phyloP scores from a whole-genome alignment of 768 basidiomycete genomes.

The Chalciporus sphaerocephalus region DNA sequence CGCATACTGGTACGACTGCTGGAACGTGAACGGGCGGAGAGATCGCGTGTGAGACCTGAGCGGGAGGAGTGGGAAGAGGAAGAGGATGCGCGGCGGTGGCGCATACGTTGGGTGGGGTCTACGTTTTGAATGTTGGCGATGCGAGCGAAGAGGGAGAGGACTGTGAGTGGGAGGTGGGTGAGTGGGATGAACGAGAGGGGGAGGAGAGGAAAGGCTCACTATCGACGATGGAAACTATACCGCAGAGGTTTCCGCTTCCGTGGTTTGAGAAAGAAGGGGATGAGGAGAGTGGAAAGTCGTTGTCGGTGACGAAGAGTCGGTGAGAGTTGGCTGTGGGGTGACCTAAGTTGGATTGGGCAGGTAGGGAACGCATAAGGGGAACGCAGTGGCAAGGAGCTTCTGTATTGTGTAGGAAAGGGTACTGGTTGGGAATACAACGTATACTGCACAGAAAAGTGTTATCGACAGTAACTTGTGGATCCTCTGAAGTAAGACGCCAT shows the following conservation, averaged over 20 bases:
- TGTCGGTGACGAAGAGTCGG: slow-evolving; percentile 68
- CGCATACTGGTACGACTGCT: slow-evolving; percentile 40
- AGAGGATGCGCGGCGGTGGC: slow-evolving; percentile 75
- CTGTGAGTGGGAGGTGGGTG: slow-evolving; percentile 33
- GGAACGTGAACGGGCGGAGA: slow-evolving; percentile 37
- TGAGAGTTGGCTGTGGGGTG: slow-evolving; percentile 63
- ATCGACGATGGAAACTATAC: slow-evolving; percentile 81
- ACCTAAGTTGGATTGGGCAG: slow-evolving; percentile 5
- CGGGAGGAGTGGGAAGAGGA: slow-evolving; percentile 55
- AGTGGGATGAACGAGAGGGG: background rate
- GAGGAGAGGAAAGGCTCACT: slow-evolving; percentile 42
- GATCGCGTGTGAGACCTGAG: slow-evolving; percentile 37
- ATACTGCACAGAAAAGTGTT: slow-evolving; percentile 44
- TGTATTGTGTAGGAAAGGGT: slow-evolving; percentile 68
- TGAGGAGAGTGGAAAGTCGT: slow-evolving; percentile 46
- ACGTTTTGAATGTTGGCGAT: slow-evolving; percentile 68
- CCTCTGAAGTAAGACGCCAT: slow-evolving; percentile 3
- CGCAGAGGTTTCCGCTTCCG: slow-evolving; percentile 49
- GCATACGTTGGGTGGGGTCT: slow-evolving; percentile 74
- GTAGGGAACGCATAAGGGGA: background rate
- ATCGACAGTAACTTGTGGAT: background rate
- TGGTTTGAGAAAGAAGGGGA: slow-evolving; percentile 42
- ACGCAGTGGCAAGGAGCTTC: slow-evolving; percentile 78
- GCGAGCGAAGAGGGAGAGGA: slow-evolving; percentile 75
- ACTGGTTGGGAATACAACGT: slow-evolving; percentile 64